Conservation (phyloP, 768 basidiomycete species). For the Hygrocybe punicea region DNA sequence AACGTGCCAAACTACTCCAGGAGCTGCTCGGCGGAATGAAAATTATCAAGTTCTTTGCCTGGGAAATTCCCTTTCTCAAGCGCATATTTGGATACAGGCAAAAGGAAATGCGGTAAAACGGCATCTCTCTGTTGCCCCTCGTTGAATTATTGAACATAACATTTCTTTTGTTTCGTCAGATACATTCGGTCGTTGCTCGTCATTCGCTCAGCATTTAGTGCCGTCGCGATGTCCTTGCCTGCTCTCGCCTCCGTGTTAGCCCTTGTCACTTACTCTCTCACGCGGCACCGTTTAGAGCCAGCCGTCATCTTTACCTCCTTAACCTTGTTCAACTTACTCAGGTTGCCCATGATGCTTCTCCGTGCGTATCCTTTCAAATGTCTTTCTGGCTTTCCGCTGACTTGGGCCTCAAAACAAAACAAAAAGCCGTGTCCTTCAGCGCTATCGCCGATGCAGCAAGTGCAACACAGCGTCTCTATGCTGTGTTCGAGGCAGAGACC, state of each 20-base stretch:
- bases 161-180: slow-evolving; percentile 25
- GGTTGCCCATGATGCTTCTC: slow-evolving; percentile 76
- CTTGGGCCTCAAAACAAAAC: no score
- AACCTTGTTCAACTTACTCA: slow-evolving; percentile 77
- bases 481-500: slow-evolving; percentile 82
- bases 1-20: slow-evolving; percentile 82
- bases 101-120: slow-evolving; percentile 68
- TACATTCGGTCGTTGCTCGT: slow-evolving; percentile 66
- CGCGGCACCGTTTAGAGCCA: slow-evolving; percentile 65
- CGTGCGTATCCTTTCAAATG: slow-evolving; percentile 30
- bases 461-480: slow-evolving; percentile 70
- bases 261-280: slow-evolving; percentile 72
- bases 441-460: slow-evolving; percentile 83
- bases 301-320: slow-evolving; percentile 81
- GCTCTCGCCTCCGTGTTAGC: slow-evolving; percentile 74
- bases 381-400: slow-evolving; percentile 7
- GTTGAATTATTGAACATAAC: slow-evolving; percentile 6
- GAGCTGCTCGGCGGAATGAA: slow-evolving; percentile 88
- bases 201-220: slow-evolving; percentile 62
- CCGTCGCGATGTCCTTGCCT: slow-evolving; percentile 69
- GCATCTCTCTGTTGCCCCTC: no score
- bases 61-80: slow-evolving; percentile 78
- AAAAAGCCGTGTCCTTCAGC: slow-evolving; percentile 67
- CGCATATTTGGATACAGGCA: slow-evolving; percentile 67
- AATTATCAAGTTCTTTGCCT: slow-evolving; percentile 89